Evolutionary conservation across 2,329 filamentous ascomycete genomes (phyloP).

Genomic region (Colletotrichum sp.): DNA sequence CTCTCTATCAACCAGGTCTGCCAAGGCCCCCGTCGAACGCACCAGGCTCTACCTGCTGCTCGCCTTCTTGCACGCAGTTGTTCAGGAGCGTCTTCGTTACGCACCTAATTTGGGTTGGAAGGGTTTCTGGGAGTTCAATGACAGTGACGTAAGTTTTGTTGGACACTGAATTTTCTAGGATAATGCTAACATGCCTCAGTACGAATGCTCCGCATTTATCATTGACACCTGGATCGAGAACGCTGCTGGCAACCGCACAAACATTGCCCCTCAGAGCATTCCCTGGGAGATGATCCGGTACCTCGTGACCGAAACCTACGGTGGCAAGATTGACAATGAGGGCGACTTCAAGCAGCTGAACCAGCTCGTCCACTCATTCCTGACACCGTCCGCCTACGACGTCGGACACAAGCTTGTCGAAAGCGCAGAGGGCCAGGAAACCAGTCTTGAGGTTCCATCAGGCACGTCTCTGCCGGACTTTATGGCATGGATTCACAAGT

Average conservation of each 20-base stretch:
- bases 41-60: slow-evolving; percentile 88
- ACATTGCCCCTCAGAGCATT: slow-evolving; percentile 90
- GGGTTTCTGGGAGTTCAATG: slow-evolving; percentile 99
- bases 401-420: slow-evolving; percentile 89
- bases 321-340: slow-evolving; percentile 95
- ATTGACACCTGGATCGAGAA: slow-evolving; percentile 93
- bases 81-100: slow-evolving; percentile 93
- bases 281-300: slow-evolving; percentile 96
- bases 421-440: slow-evolving; percentile 59
- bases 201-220: slow-evolving; percentile 96
- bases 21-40: slow-evolving; percentile 88
- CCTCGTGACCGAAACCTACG: slow-evolving; percentile 92
- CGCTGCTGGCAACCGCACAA: slow-evolving; percentile 83
- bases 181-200: slow-evolving; percentile 54
- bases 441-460: slow-evolving; percentile 74
- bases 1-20: slow-evolving; percentile 76
- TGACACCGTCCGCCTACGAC: slow-evolving; percentile 91
- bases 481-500: slow-evolving; percentile 84
- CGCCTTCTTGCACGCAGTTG: slow-evolving; percentile 93
- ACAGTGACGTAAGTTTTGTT: slow-evolving; percentile 83
- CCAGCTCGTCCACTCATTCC: slow-evolving; percentile 75
- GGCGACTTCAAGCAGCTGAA: slow-evolving; percentile 79
- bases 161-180: neutral
- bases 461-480: slow-evolving; percentile 87
- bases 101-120: slow-evolving; percentile 96